Evolutionary conservation across 2,329 filamentous ascomycete species (phyloP).

Genomic region (Penicillium decumbens): DNA sequence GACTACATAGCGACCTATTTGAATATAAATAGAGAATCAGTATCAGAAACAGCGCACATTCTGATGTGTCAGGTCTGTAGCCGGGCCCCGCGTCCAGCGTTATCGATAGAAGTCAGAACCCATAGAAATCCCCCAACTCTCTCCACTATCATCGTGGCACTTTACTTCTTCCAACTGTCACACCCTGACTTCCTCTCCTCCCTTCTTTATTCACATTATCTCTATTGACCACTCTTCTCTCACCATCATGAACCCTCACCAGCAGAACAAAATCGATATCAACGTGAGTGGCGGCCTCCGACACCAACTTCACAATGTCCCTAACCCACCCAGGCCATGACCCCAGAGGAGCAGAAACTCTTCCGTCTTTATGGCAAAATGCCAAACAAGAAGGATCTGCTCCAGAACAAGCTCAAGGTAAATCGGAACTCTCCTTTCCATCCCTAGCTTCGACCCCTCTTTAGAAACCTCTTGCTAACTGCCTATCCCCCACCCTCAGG

Average conservation of each 20-base stretch:
- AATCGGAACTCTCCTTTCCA: background rate
- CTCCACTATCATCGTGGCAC: conserved; percentile 1
- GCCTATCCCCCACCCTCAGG: conserved; percentile 43
- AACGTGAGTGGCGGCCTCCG: conserved; percentile 59
- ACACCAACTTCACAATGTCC: background rate
- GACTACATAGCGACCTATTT: no score
- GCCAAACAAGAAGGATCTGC: conserved; percentile 89
- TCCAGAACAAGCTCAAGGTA: conserved; percentile 94
- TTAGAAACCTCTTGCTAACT: background rate
- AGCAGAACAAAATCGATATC: conserved; percentile 98
- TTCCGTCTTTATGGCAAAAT: conserved; percentile 98
- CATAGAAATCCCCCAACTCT: conserved; percentile 1
- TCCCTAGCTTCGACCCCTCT: background rate
- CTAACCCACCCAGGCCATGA: conserved; percentile 64
- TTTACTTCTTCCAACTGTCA: background rate
- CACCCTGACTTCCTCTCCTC: background rate
- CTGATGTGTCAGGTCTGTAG: background rate
- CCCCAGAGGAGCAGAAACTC: conserved; percentile 90
- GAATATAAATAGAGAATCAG: background rate
- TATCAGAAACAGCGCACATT: background rate
- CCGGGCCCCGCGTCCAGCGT: conserved; percentile 4
- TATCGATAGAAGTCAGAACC: conserved; percentile 10
- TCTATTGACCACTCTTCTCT: no score
- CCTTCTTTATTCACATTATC: background rate
- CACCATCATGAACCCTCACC: conserved; percentile 82